A percentile compares a stretch with the other conserved stretches of the same genome.
Evolutionary conservation across 768 basidiomycete genomes (phyloP).

Genomic region (Auricularia heimuer): DNA sequence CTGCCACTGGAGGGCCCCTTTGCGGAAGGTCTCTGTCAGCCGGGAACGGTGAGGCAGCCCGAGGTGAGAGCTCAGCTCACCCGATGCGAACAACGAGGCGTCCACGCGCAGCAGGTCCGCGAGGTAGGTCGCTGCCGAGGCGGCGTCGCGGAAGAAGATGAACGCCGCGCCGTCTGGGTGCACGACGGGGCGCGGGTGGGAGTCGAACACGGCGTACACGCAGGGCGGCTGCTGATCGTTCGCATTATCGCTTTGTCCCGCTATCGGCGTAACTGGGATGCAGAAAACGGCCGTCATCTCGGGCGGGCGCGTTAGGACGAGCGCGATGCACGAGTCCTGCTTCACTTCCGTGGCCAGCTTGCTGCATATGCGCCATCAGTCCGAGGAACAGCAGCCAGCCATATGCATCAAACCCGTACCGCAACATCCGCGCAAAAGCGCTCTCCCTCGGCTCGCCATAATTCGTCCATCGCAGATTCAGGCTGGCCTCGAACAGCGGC

Average conservation of each 20-base stretch:
- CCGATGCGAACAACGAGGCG: not conserved
- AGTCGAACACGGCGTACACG: slow-evolving; percentile 56
- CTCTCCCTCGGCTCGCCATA: slow-evolving; percentile 30
- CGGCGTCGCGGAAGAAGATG: slow-evolving; percentile 39
- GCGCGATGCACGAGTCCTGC: slow-evolving; percentile 25
- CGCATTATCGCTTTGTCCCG: not conserved
- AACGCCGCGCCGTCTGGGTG: slow-evolving; percentile 51
- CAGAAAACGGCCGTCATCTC: slow-evolving; percentile 53
- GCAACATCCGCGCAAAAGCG: slow-evolving; percentile 27
- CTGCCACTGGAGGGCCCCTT: slow-evolving; percentile 48
- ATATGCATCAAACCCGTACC: slow-evolving; percentile 13
- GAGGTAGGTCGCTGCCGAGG: slow-evolving; percentile 34
- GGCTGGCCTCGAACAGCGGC: slow-evolving; percentile 37
- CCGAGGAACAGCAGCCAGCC: too few species aligned
- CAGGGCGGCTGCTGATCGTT: slow-evolving; percentile 6
- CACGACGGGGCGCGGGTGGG: slow-evolving; percentile 42
- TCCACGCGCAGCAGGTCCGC: slow-evolving; percentile 42
- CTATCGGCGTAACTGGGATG: slow-evolving; percentile 21
- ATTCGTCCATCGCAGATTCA: slow-evolving; percentile 26
- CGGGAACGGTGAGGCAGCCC: too few species aligned
- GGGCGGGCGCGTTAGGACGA: slow-evolving; percentile 59
- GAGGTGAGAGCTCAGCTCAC: not conserved
- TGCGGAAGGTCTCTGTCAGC: slow-evolving; percentile 14
- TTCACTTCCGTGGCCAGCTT: not conserved
- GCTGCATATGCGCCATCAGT: not conserved